phyloP scores from a whole-genome alignment of 1,284 basidiomycete genomes.

The Wallemia mellicola region DNA sequence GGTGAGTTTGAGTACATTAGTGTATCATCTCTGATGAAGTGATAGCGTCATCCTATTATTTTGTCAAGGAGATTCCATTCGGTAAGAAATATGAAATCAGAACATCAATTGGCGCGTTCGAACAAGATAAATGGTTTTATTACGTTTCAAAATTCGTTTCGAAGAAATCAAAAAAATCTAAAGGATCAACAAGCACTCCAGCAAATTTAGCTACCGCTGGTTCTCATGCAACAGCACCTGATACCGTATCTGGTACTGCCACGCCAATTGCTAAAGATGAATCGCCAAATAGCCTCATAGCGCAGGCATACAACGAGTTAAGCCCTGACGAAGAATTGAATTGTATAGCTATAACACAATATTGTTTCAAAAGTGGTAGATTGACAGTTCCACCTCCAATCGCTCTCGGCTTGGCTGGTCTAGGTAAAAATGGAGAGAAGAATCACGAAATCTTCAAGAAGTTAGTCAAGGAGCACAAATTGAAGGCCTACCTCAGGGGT shows the following conservation, averaged over 20 bases:
- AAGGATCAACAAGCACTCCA: neutral
- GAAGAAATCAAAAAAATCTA: neutral
- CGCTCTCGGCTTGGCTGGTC: neutral
- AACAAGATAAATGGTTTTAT: neutral
- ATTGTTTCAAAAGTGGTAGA: neutral
- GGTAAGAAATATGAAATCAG: neutral
- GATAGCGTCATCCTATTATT: neutral
- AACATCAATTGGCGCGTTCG: neutral
- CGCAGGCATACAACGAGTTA: neutral
- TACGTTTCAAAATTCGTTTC: neutral
- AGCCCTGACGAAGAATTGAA: neutral
- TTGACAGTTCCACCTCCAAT: neutral
- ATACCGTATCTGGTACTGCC: neutral
- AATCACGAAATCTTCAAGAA: neutral
- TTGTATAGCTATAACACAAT: neutral
- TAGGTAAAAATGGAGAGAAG: neutral
- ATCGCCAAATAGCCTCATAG: neutral
- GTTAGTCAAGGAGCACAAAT: neutral
- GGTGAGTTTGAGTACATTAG: neutral
- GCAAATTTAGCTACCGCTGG: neutral
- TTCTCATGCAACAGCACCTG: neutral
- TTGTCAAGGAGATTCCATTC: neutral
- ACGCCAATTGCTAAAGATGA: neutral
- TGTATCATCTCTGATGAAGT: neutral
- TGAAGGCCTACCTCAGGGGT: neutral